Evolutionary conservation across 1,139 yeast species (phyloP).

Genomic region (Zygoascus hellenicus): DNA sequence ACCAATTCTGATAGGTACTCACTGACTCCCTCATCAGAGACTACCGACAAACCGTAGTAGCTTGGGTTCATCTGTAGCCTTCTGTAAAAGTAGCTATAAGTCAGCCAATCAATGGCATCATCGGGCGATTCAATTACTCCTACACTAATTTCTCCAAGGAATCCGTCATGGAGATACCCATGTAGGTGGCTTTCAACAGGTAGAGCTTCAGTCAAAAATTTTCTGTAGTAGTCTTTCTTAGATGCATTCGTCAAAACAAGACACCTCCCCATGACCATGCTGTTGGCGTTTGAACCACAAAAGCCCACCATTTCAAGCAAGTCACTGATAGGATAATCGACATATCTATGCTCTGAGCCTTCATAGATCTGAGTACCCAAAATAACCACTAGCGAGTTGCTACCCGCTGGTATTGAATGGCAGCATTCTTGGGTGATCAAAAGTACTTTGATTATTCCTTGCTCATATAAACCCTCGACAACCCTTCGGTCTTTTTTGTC

Average conservation of each 20-base stretch:
- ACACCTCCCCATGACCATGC: constrained; percentile 37
- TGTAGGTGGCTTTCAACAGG: constrained; percentile 80
- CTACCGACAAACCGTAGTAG: constrained; percentile 70
- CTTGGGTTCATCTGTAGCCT: constrained; percentile 79
- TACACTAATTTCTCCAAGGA: constrained; percentile 66
- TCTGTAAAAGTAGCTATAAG: constrained; percentile 77
- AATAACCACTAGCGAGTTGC: constrained; percentile 52
- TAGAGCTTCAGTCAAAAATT: constrained; percentile 65
- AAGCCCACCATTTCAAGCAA: constrained; percentile 71
- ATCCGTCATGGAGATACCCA: constrained; percentile 53
- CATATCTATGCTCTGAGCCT: constrained; percentile 62
- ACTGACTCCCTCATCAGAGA: constrained; percentile 63
- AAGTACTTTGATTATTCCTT: constrained; percentile 48
- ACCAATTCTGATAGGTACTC: constrained; percentile 78
- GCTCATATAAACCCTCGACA: constrained; percentile 48
- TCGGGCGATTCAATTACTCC: constrained; percentile 64
- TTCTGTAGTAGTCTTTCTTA: constrained; percentile 58
- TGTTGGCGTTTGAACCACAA: not conserved
- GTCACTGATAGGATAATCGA: constrained; percentile 63
- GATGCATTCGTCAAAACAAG: constrained; percentile 53
- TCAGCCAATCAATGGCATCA: constrained; percentile 86
- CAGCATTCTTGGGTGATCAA: constrained; percentile 57
- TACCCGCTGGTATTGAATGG: constrained; percentile 39
- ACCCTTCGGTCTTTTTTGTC: constrained; percentile 45
- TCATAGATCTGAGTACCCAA: constrained; percentile 71